Percentiles rank a stretch among this genome's conserved stretches.
These are phyloP conservation scores for Podospora pseudopauciseta DNA, from an alignment of 495 filamentous ascomycete species.

Conservation along the genomic window DNA sequence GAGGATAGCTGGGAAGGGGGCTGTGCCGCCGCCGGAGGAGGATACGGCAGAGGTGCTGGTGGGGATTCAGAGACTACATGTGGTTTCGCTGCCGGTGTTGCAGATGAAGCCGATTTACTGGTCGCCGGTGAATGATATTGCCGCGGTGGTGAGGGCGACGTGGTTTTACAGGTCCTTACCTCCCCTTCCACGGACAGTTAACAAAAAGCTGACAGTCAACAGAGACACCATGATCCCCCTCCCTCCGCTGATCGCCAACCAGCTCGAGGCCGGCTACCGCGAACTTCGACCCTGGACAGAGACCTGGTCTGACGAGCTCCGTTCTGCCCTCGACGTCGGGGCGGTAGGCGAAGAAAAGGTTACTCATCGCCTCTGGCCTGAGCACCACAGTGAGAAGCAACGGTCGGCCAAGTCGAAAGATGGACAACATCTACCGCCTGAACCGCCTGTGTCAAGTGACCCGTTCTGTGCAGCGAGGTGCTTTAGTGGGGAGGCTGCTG, in stretches of 20 bases:
- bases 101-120: conserved; percentile 98
- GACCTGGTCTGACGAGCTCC: conserved; percentile 90
- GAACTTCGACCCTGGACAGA: conserved; percentile 86
- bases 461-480: conserved; percentile 53
- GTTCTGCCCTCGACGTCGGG: conserved; percentile 86
- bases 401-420: conserved; percentile 37
- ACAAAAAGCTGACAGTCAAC: background rate
- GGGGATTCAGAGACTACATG: conserved; percentile 69
- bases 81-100: conserved; percentile 53
- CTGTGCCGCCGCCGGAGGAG: conserved; percentile 5
- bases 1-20: background rate
- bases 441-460: conserved; percentile 50
- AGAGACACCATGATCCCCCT: conserved; percentile 87
- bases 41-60: conserved; percentile 60
- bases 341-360: conserved; percentile 89
- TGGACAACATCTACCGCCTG: conserved; percentile 27
- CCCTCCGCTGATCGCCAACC: conserved; percentile 83
- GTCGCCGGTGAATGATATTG: conserved; percentile 90
- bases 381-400: conserved; percentile 28
- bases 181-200: background rate
- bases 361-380: conserved; percentile 74
- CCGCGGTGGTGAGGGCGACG: conserved; percentile 76
- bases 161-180: conserved; percentile 72
- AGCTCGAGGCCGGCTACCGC: conserved; percentile 81
- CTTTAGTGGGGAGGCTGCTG: conserved; percentile 53